These are phyloP conservation scores for Tilletia horrida DNA, from an alignment of 1,284 basidiomycete species.

Conservation along the genomic window DNA sequence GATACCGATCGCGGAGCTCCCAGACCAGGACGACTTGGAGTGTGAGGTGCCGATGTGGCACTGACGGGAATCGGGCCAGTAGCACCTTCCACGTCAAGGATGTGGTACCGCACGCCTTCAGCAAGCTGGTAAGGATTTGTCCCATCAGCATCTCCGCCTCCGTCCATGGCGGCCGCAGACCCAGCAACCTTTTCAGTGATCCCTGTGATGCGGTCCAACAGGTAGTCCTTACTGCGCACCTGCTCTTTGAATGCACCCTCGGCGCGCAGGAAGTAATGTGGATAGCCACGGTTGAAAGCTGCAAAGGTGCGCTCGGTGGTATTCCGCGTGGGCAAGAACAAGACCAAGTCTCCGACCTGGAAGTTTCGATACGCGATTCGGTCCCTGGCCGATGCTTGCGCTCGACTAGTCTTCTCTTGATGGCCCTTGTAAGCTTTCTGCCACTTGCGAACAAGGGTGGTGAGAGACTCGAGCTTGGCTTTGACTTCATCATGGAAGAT, in stretches of 20 bases:
- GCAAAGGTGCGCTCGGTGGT: constrained; percentile 57
- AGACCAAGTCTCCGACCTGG: constrained; percentile 67
- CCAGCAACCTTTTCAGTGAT: constrained; percentile 72
- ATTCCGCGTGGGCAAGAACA: constrained; percentile 90
- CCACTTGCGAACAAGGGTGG: constrained; percentile 86
- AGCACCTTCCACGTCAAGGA: constrained; percentile 80
- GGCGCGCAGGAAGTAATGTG: constrained; percentile 91
- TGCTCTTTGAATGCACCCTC: constrained; percentile 74
- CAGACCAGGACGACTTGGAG: constrained; percentile 54
- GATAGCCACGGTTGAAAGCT: constrained; percentile 68
- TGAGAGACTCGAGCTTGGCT: constrained; percentile 63
- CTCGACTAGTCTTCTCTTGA: constrained; percentile 72
- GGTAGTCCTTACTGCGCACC: constrained; percentile 68
- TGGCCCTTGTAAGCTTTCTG: constrained; percentile 73
- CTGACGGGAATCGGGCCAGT: background rate
- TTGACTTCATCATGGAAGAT: constrained; percentile 76
- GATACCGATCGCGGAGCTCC: background rate
- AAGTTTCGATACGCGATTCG: constrained; percentile 48
- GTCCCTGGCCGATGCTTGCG: constrained; percentile 58
- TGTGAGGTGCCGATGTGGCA: background rate
- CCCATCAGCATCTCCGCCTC: constrained; percentile 16
- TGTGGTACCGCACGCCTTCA: constrained; percentile 85
- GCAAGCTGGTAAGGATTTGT: constrained; percentile 63
- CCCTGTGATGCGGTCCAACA: constrained; percentile 83
- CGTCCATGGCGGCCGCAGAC: constrained; percentile 5